Evolutionary conservation across 106 monocot species (phyloP).

Genomic region (Dioscorea zingiberensis): DNA sequence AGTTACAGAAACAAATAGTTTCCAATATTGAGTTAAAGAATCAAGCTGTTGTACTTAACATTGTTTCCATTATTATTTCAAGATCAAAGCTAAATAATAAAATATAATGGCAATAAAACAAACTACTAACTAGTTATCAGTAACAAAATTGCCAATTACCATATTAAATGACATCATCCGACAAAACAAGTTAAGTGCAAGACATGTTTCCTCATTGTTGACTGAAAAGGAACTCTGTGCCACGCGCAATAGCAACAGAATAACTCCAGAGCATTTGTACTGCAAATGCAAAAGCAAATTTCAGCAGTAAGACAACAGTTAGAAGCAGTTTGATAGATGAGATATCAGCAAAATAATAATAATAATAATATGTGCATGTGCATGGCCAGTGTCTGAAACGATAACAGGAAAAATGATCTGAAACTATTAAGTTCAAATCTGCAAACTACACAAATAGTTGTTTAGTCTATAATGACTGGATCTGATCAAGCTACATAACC

Average conservation of each 20-base stretch:
- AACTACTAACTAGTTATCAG: too few relatives aligned
- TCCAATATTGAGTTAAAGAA: too few relatives aligned
- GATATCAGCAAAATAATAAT: not conserved
- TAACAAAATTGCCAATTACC: constrained; percentile 28
- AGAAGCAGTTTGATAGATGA: not conserved
- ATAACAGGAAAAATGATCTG: not conserved
- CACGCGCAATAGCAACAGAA: constrained; percentile 53
- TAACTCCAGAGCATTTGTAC: constrained; percentile 63
- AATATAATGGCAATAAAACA: too few relatives aligned
- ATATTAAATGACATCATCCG: constrained; percentile 50
- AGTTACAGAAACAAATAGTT: too few relatives aligned
- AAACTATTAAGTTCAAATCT: not conserved
- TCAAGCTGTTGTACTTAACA: too few relatives aligned
- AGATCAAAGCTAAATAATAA: too few relatives aligned
- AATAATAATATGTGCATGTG: not conserved
- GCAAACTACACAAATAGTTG: not conserved
- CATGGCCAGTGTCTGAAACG: not conserved
- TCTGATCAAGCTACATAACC: too few relatives aligned
- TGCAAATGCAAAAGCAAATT: constrained; percentile 22
- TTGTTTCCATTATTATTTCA: too few relatives aligned
- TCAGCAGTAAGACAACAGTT: not conserved
- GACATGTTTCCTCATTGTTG: constrained; percentile 39
- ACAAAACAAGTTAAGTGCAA: constrained; percentile 55
- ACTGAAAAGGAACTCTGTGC: constrained; percentile 40
- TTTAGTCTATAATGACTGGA: not conserved